These are phyloP conservation scores for Pterulicium gracile DNA, from an alignment of 1,284 basidiomycete genomes.

Conservation along the genomic window DNA sequence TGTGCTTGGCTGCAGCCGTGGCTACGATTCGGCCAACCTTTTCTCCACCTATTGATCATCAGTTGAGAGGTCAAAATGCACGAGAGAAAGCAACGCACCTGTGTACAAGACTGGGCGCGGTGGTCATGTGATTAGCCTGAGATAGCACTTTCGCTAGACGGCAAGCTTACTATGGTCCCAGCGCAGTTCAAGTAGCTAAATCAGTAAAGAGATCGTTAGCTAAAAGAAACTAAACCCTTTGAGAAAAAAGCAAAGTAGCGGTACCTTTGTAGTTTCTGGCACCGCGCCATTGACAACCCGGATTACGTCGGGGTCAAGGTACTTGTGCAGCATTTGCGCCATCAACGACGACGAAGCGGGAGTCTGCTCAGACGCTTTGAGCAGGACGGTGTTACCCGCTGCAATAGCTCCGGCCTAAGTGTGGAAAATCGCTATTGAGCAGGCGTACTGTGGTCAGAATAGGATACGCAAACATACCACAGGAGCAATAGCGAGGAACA, in stretches of 20 bases:
- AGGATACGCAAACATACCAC: slow-evolving; percentile 34
- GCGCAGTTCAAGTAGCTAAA: slow-evolving; percentile 62
- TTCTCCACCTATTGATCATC: slow-evolving; percentile 44
- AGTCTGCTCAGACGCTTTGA: slow-evolving; percentile 78
- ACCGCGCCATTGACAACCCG: slow-evolving; percentile 71
- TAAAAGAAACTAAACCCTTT: background rate
- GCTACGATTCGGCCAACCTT: slow-evolving; percentile 76
- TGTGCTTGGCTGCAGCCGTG: slow-evolving; percentile 73
- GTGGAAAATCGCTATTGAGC: slow-evolving; percentile 3
- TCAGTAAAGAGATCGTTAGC: background rate
- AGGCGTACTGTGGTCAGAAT: background rate
- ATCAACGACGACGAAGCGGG: slow-evolving; percentile 58
- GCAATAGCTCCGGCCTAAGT: slow-evolving; percentile 65
- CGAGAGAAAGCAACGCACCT: slow-evolving; percentile 25
- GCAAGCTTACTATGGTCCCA: slow-evolving; percentile 76
- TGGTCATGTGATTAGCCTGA: background rate
- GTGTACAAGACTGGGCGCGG: slow-evolving; percentile 44
- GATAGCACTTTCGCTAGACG: background rate
- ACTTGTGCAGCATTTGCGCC: slow-evolving; percentile 68
- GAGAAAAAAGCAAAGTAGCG: too few relatives aligned
- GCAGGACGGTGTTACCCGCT: slow-evolving; percentile 63
- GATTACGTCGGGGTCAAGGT: slow-evolving; percentile 68
- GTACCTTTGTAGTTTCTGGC: slow-evolving; percentile 62
- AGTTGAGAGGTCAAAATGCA: slow-evolving; percentile 5
- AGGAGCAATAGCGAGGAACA: slow-evolving; percentile 42